Evolutionary conservation across 306 rosid species (phyloP), one percentile per base, ranked within the genome.

Genomic region (Boehmeria nivea): DNA sequence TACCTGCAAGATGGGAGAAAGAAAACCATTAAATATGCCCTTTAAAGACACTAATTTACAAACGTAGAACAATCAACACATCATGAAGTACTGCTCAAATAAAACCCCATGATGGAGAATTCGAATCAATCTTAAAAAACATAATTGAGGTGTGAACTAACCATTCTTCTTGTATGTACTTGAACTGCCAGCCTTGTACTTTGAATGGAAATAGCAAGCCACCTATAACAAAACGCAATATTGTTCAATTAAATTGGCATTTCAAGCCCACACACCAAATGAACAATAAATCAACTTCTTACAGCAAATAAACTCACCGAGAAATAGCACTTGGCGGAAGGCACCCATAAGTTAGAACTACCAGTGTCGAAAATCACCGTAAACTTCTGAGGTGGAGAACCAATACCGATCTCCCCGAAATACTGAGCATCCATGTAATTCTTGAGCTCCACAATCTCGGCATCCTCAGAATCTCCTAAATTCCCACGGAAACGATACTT

Each of bases 351-450:
- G 65, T 84, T 82, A 4, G 96, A 84, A 61, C 96, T 88, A 48
- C 96, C 96, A 26, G 96, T 88, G 66, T 88, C 96, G 57, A 88
- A 88, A 39, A 88, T 65, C 8, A 88, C 94, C 40, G 70, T 78
- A 66, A 88, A 88, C 69, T 33, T 88, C 68, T 88, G 96, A 25
- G 96, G 80, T 2, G 94, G 96, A 25, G 90, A 66, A 13, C 96
- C 96, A 37, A 88, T 71, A 53, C 89, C 89, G 60, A 89, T 85
- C 74, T 89, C 97, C 18, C 97, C 97, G 64, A 76, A 85, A 60
- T 89, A 89, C 59, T 89, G 97, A 61, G 95, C 95, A 70, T 83
- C 94, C 79, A 85, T 78, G 75, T 89, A 89, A 55, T 89, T 89
- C 75, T 83, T 89, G 13, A 89, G 78, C 22, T 67, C 72, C 17